Evolutionary conservation across 75 land plant genomes (phyloP).

Genomic region (Pinus albicaulis): DNA sequence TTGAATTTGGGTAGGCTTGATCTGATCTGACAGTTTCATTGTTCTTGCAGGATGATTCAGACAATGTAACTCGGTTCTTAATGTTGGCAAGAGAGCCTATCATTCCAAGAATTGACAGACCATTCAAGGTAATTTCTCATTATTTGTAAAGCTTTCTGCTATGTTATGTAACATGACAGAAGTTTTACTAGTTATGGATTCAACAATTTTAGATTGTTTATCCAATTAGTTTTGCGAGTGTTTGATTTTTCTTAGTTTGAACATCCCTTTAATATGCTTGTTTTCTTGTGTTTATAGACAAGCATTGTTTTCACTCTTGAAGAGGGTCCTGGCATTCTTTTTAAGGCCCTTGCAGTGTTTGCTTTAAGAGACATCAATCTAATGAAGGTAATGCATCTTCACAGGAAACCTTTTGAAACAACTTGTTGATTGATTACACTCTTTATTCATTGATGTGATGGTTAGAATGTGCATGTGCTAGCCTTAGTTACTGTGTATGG

Average conservation of each 20-base stretch:
- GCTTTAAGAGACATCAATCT: conserved; percentile 78
- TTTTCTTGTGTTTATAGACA: conserved; percentile 31
- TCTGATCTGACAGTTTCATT: neutral
- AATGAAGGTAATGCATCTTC: conserved; percentile 59
- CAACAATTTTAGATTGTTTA: neutral
- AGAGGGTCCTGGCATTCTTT: conserved; percentile 86
- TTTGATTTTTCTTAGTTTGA: neutral
- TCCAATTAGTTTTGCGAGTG: neutral
- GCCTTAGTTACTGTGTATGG: no score
- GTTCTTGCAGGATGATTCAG: conserved; percentile 64
- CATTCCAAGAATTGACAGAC: conserved; percentile 75
- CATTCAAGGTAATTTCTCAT: conserved; percentile 68
- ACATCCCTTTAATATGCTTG: neutral
- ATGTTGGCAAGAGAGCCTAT: conserved; percentile 96
- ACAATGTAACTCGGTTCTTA: conserved; percentile 85
- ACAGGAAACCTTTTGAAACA: neutral
- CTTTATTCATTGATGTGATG: no score
- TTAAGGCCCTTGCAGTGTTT: conserved; percentile 89
- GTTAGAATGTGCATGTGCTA: no score
- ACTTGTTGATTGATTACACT: no score
- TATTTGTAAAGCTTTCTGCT: conserved; percentile 6
- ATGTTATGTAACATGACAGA: neutral
- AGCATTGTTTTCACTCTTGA: conserved; percentile 83
- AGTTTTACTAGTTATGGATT: neutral
- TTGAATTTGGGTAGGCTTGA: no score